These are phyloP conservation scores for Lactifluus echinatus DNA, from an alignment of 768 basidiomycete genomes.

Conservation along the genomic window DNA sequence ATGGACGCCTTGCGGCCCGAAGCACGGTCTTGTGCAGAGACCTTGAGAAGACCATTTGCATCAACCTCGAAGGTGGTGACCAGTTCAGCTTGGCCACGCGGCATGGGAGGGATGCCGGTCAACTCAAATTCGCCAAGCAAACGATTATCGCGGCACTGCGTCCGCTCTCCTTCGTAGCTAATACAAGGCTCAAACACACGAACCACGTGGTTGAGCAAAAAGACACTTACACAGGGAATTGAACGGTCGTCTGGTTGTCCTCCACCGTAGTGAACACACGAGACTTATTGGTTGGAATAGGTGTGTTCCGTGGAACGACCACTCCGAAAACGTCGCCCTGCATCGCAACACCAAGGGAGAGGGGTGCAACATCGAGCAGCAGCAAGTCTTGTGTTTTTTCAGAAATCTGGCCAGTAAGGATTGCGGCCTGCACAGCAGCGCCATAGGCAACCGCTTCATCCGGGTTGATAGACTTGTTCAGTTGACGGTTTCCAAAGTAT, in stretches of 20 bases:
- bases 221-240: conserved; percentile 85
- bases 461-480: conserved; percentile 99
- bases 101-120: conserved; percentile 98
- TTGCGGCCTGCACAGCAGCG: conserved; percentile 98
- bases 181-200: conserved; percentile 7
- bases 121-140: conserved; percentile 99
- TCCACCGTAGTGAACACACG: conserved; percentile 99
- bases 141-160: conserved; percentile 98
- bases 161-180: conserved; percentile 98
- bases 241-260: conserved; percentile 99
- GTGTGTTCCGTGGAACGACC: conserved; percentile 98
- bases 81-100: conserved; percentile 97
- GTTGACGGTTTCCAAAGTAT: conserved; percentile 93
- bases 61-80: conserved; percentile 99
- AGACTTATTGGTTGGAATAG: conserved; percentile 99
- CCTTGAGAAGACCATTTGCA: conserved; percentile 98
- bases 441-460: conserved; percentile 99
- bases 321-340: conserved; percentile 99
- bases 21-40: conserved; percentile 96
- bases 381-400: conserved; percentile 98
- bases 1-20: conserved; percentile 99
- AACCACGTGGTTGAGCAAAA: not conserved
- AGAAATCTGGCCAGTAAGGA: conserved; percentile 96
- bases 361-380: conserved; percentile 95
- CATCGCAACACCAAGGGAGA: conserved; percentile 99